These are phyloP conservation scores for Yamadazyma sp. DNA, from an alignment of 1,139 yeast species.

Conservation along the genomic window DNA sequence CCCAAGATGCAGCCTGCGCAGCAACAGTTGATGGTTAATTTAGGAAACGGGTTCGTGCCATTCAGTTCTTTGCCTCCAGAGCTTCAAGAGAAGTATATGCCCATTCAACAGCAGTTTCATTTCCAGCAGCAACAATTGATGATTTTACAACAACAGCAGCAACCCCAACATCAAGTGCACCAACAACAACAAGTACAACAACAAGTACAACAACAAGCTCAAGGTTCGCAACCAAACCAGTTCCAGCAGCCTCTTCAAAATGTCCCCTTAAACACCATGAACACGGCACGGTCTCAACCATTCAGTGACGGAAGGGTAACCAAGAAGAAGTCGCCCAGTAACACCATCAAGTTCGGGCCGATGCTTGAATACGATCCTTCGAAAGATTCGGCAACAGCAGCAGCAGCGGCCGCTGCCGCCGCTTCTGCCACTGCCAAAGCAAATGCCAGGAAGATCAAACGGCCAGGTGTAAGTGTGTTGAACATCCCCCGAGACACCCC, in stretches of 20 bases:
- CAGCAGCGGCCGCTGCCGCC: slow-evolving; percentile 11
- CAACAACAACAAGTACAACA: no score
- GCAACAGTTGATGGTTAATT: slow-evolving; percentile 24
- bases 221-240: slow-evolving; percentile 2
- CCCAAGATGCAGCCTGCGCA: slow-evolving; percentile 5
- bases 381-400: slow-evolving; percentile 21
- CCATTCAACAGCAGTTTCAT: slow-evolving; percentile 18
- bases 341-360: slow-evolving; percentile 41
- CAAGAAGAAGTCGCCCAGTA: slow-evolving; percentile 22
- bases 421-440: slow-evolving; percentile 9
- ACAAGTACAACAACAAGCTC: slow-evolving; percentile 9
- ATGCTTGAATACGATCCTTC: slow-evolving; percentile 45
- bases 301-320: slow-evolving; percentile 5
- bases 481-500: slow-evolving; percentile 34
- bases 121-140: slow-evolving; percentile 15
- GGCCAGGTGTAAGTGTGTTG: slow-evolving; percentile 21
- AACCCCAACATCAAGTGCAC: slow-evolving; percentile 7
- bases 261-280: slow-evolving; percentile 11
- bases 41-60: slow-evolving; percentile 21
- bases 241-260: slow-evolving; percentile 15
- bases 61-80: slow-evolving; percentile 20
- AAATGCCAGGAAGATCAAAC: slow-evolving; percentile 14
- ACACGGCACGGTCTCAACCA: slow-evolving; percentile 15
- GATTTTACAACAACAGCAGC: slow-evolving; percentile 11
- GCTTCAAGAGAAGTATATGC: slow-evolving; percentile 21